Evolutionary conservation across 208 protist species (phyloP).

Genomic region (Tritrichomonas foetus): DNA sequence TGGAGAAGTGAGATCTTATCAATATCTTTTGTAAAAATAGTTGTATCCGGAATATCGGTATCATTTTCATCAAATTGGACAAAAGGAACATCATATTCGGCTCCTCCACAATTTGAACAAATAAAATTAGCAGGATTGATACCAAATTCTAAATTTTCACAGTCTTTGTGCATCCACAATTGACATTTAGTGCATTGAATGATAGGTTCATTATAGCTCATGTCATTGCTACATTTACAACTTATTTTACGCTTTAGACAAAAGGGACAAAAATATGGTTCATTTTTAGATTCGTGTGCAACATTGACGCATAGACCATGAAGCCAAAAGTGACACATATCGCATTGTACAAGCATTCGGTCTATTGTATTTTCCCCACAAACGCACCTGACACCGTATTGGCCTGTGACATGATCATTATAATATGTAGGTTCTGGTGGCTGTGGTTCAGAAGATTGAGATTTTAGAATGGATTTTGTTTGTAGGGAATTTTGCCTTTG

Average conservation of each 20-base stretch:
- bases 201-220: background rate
- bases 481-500: too few relatives aligned
- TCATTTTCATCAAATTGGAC: background rate
- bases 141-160: background rate
- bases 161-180: background rate
- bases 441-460: background rate
- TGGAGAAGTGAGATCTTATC: background rate
- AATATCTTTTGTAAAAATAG: background rate
- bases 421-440: background rate
- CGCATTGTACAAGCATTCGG: background rate
- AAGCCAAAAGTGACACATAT: background rate
- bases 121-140: background rate
- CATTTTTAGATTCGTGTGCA: background rate
- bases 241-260: background rate
- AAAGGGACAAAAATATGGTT: background rate
- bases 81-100: background rate
- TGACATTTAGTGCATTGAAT: conserved; percentile 9
- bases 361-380: background rate
- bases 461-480: too few relatives aligned
- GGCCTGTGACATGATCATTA: background rate
- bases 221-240: background rate
- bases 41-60: background rate
- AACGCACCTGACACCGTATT: background rate
- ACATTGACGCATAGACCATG: conserved; percentile 5
- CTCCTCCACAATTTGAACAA: background rate